Percentiles rank a stretch among this genome's conserved stretches.
Evolutionary conservation across 176 grass and related monocot genomes (phyloP).

Genomic region (Themeda triandra): DNA sequence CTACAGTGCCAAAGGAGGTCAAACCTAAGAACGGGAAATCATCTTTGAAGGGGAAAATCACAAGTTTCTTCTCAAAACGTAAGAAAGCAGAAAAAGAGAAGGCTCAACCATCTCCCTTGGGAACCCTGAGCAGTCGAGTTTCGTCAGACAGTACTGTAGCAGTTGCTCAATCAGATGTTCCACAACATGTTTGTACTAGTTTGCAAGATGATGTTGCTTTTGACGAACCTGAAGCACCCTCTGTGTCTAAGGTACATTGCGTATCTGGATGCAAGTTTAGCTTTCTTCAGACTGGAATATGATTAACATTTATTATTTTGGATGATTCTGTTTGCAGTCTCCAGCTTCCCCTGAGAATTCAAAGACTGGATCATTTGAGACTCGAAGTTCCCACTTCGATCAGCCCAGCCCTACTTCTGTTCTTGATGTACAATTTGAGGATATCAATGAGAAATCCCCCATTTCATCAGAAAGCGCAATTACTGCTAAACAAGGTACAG

Average conservation of each 20-base stretch:
- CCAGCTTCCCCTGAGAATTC: conserved; percentile 41
- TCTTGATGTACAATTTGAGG: conserved; percentile 78
- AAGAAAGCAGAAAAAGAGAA: conserved; percentile 71
- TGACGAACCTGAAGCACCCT: conserved; percentile 15
- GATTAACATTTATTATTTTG: conserved; percentile 7
- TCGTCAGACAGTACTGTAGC: too few species aligned
- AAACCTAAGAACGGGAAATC: conserved; percentile 64
- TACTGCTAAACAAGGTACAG: conserved; percentile 55
- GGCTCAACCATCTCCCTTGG: conserved; percentile 34
- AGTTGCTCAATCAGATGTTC: too few species aligned
- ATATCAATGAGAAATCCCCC: conserved; percentile 47
- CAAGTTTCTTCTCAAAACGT: conserved; percentile 69
- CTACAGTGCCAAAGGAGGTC: conserved; percentile 25
- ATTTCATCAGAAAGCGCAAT: conserved; percentile 44
- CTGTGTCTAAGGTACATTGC: conserved; percentile 37
- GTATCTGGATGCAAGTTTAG: conserved; percentile 1
- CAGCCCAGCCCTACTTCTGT: conserved; percentile 95
- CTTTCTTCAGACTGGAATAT: conserved; percentile 14
- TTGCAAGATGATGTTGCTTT: conserved; percentile 18
- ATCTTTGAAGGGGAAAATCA: conserved; percentile 81
- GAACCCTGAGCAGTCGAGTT: conserved; percentile 1
- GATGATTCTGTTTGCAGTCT: conserved; percentile 34
- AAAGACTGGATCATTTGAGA: conserved; percentile 39
- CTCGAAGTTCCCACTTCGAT: conserved; percentile 45
- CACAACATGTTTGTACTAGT: neutral